Conservation (phyloP, 2,329 filamentous ascomycete species). For the Pleochaeta shiraiana region DNA sequence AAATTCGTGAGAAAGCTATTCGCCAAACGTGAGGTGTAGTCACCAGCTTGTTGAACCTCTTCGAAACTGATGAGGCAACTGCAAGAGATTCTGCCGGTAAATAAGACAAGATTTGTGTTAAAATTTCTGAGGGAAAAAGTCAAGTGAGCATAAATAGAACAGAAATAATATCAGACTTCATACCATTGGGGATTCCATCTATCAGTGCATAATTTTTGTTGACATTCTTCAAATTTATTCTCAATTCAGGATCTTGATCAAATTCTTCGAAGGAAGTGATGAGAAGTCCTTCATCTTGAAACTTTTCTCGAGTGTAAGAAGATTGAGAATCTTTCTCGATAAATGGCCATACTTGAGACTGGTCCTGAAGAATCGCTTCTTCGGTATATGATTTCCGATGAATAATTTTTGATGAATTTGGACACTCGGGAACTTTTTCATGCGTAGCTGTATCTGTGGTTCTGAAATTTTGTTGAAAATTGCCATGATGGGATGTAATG, state of each 20-base stretch:
- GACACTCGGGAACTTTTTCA: conserved; percentile 7
- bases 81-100: conserved; percentile 68
- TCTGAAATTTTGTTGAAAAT: conserved; percentile 23
- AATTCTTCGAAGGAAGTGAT: conserved; percentile 23
- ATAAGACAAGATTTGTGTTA: conserved; percentile 82
- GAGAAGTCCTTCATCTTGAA: conserved; percentile 38
- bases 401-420: conserved; percentile 11
- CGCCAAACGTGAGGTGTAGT: conserved; percentile 89
- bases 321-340: conserved; percentile 15
- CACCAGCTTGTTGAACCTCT: conserved; percentile 66
- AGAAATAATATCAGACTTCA: conserved; percentile 6
- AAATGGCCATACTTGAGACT: conserved; percentile 30
- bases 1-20: conserved; percentile 77
- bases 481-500: conserved; percentile 33
- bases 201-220: conserved; percentile 6
- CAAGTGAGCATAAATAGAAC: conserved; percentile 6
- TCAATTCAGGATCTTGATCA: conserved; percentile 28
- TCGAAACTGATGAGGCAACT: conserved; percentile 66
- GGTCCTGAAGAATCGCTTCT: conserved; percentile 26
- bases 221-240: conserved; percentile 19
- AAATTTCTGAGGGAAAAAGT: conserved; percentile 56
- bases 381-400: conserved; percentile 13
- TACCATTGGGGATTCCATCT: conserved; percentile 62
- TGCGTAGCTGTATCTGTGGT: conserved; percentile 18
- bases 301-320: conserved; percentile 25